Evolutionary conservation across 2,329 filamentous ascomycete species (phyloP), one percentile per base, ranked within the genome.

Genomic region (Epichloe baconii): DNA sequence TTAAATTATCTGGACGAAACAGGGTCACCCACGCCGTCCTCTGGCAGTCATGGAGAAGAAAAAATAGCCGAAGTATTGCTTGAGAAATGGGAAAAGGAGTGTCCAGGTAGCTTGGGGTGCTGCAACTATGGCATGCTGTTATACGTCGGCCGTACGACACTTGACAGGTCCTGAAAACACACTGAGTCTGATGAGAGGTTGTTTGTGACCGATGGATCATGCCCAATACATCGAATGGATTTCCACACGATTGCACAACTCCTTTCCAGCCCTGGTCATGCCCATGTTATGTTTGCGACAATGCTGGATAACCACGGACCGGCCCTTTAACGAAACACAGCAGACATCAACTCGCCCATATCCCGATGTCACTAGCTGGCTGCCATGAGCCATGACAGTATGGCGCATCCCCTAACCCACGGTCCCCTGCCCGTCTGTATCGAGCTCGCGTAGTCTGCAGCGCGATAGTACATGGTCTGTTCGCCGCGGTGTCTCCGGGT

Each of bases 201-300:
- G 52, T 48, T 49, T 54, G 50, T 52, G 44, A 5, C 21, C 35
- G 47, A 36, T 44, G 44, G 26, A 47, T 52, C 23, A 42, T 15
- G 42, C 36, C 44, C 44, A 31, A 45, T 43, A 8, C 47, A 45
- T 49, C 37, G 34, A 44, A 38, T 53, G 45, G 44, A 40, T 43
- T 47, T 50, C 52, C 34, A 47, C 44, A 23, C 49, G 46, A 52
- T 52, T 40, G 47, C 49, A 54, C 49, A 46, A 49, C 49, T 47
- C 37, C 52, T 44, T 47, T 21, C 36, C 35, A 17, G 42, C 43
- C 49, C 46, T 41, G 35, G 44, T 41, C 52, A 40, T 46, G 47
- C 26, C 44, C 47, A 48, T 52, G 53, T 52, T 54, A 48, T 52
- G 53, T 54, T 54, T 54, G 53, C 47, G 40, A 49, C 38, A 47